Evolutionary conservation across 179 eudicot species (phyloP).

Genomic region (Spinacia oleracea): DNA sequence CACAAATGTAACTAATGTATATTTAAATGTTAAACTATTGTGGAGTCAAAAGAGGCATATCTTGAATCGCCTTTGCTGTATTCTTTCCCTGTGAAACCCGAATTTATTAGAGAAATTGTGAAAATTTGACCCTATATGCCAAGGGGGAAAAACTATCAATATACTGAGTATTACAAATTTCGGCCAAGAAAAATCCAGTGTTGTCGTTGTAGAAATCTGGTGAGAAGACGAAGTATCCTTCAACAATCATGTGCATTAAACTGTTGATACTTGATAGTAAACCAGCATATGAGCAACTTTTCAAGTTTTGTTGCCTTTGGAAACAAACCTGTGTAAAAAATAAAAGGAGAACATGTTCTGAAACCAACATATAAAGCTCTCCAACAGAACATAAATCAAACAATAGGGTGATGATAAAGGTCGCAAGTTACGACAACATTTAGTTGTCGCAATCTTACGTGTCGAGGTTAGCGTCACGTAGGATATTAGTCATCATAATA

Average conservation of each 20-base stretch:
- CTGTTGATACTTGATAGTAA: constrained; percentile 87
- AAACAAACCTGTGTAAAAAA: constrained; percentile 44
- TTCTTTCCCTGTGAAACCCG: constrained; percentile 76
- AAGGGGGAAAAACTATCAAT: neutral
- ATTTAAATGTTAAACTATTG: no score
- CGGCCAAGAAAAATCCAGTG: constrained; percentile 67
- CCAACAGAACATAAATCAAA: neutral
- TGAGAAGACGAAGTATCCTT: constrained; percentile 85
- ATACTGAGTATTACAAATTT: constrained; percentile 67
- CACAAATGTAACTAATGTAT: no score
- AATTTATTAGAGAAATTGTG: neutral
- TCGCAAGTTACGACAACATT: no score
- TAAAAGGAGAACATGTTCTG: neutral
- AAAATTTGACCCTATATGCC: neutral
- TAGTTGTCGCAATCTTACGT: no score
- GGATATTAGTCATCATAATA: no score
- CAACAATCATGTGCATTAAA: constrained; percentile 72
- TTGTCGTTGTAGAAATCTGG: constrained; percentile 76
- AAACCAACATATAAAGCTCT: neutral
- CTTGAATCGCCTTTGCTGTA: constrained; percentile 94
- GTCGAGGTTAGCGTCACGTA: no score
- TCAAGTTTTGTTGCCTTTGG: constrained; percentile 54
- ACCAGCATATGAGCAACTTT: constrained; percentile 89
- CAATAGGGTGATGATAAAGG: no score
- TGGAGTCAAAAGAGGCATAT: constrained; percentile 74